phyloP scores from a whole-genome alignment of 108 stramenopile genomes.

The Tribonema minus region DNA sequence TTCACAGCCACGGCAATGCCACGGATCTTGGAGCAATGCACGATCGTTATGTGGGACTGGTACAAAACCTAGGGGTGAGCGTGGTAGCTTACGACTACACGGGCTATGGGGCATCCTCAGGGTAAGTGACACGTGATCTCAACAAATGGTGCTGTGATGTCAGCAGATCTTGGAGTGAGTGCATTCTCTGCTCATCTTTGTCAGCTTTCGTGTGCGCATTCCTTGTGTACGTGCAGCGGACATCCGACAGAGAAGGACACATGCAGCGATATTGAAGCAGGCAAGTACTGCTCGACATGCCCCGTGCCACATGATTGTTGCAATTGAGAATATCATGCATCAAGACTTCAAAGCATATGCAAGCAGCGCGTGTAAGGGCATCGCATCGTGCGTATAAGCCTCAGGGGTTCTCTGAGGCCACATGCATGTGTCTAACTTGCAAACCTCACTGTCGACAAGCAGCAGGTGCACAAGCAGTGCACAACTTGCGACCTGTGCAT shows the following conservation, averaged over 20 bases:
- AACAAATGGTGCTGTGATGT: too few relatives aligned
- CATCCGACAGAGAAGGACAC: constrained; percentile 19
- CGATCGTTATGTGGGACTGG: constrained; percentile 31
- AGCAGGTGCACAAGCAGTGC: too few relatives aligned
- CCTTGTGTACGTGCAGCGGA: background rate
- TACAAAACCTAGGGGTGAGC: constrained; percentile 30
- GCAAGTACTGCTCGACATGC: background rate
- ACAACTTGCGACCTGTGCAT: too few relatives aligned
- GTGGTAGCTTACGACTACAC: constrained; percentile 52
- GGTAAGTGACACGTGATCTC: background rate
- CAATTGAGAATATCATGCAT: too few relatives aligned
- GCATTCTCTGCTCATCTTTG: background rate
- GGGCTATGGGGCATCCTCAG: constrained; percentile 20
- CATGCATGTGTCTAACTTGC: background rate
- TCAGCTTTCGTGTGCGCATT: background rate
- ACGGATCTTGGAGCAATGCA: constrained; percentile 51
- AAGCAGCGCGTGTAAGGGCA: background rate
- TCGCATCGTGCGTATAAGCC: constrained; percentile 8
- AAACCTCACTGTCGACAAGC: background rate
- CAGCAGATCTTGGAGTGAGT: too few relatives aligned
- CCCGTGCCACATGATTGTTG: too few relatives aligned
- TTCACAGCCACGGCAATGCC: constrained; percentile 53
- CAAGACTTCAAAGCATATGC: background rate
- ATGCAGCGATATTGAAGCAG: constrained; percentile 26
- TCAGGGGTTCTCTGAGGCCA: background rate